Evolutionary conservation across 352 stramenopile species (phyloP), one percentile per base, ranked within the genome.

Genomic region (Thraustotheca clavata): DNA sequence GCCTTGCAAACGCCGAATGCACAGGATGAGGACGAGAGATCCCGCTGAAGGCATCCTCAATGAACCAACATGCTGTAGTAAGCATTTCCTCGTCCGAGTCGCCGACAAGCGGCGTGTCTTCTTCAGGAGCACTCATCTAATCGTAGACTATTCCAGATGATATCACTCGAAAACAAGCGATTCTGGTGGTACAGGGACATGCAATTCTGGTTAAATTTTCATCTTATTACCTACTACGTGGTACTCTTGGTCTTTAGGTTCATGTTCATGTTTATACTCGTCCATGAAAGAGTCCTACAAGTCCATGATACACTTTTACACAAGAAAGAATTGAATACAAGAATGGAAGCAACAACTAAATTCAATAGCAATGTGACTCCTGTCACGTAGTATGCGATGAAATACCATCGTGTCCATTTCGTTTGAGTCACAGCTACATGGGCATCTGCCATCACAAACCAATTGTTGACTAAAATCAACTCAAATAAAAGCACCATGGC

Each of bases 391-490:
- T 81, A 91, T n/a, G 72, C 79, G 48, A 88, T 69, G 38, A 91
- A 91, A 57, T 80, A 91, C 47, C 86, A 43, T 8, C 79, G 76
- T 24, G 71, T 77, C 71, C 73, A 80, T 55, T 76, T 76, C 16
- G 62, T 72, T n/a, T n/a, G n/a, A 12, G 77, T 82, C 34, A 86
- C 79, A 5, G 70, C 71, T 12, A 73, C 73, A 6, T 71, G 69
- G 11, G 76, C 81, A 60, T 89, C 79, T 73, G 85, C 81, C 33
- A 79, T 75, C 12, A 91, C 72, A 41, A 76, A 83, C 79, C 78
- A 90, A 65, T 90, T 88, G 67, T 89, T 89, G 32, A 89, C 79
- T 67, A 91, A 72, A 18, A 89, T 65, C 20, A 87, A 50, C 50
- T 86, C 75, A 39, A 89, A 89, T 14, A 91, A 71, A 29, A 73